Evolutionary conservation across 768 basidiomycete species (phyloP), one percentile per base, ranked within the genome.

Genomic region (Cystobasidium ongulense): DNA sequence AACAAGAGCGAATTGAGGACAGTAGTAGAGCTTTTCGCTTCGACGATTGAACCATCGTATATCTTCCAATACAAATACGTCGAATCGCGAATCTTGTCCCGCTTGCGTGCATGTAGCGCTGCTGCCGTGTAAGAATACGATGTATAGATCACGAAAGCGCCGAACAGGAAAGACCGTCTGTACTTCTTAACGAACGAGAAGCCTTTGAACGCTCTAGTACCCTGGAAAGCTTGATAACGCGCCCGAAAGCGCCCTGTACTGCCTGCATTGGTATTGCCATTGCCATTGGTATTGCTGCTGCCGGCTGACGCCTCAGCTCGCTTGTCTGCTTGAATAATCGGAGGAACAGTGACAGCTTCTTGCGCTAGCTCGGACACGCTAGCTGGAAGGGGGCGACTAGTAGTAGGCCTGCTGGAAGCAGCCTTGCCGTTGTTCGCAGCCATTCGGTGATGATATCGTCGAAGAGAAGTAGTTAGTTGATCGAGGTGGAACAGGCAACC

Each of bases 11-110:
- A 75, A 61, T 75, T 79, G 23, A 79, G 64, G 57, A 64, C 75
- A 50, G 33, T n/a, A 0, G 29, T 52, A 5, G 66, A 31, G 18
- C 10, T 43, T 35, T 77, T 77, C 0, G 78, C 77, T 62, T 78
- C 79, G 33, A 77, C 78, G 64, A 79, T 78, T 8, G 29, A 66
- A 38, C 78, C 79, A 35, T 77, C 76, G 66, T 79, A 77, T 39
- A 79, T 73, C 74, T 78, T 78, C 78, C 78, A 79, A 73, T 77
- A 76, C 41, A 79, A 73, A 36, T 73, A 74, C 15, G 75, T 74
- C 25, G 73, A 70, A 50, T 68, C 62, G 23, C 75, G 74, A 7
- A 77, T 59, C 8, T 50, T 36, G 57, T 77, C 77, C n/a, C 77
- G 63, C 50, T 75, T 66, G 25, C 52, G 25, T 3, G 75, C 77